These are phyloP conservation scores for Podospora tetraspora DNA, from an alignment of 495 filamentous ascomycete species.

Conservation along the genomic window DNA sequence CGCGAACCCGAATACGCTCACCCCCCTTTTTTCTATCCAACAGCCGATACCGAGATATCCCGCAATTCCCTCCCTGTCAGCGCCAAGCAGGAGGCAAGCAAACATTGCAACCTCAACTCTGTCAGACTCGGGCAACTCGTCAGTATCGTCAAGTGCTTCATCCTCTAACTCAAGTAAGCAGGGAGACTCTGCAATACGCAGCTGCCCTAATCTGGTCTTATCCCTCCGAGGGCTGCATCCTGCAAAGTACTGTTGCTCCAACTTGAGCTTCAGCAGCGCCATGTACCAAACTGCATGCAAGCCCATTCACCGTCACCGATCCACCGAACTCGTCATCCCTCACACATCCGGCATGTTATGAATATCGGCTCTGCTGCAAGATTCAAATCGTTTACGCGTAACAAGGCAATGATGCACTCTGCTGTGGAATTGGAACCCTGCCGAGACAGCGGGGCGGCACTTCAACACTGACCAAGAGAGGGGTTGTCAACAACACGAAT, in stretches of 20 bases:
- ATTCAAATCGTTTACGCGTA: not conserved
- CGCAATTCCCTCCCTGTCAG: not conserved
- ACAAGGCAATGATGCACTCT: not conserved
- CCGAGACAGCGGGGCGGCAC: too few species aligned
- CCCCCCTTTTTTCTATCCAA: not conserved
- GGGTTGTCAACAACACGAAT: not conserved
- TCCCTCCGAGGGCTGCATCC: not conserved
- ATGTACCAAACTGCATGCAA: not conserved
- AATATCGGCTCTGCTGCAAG: not conserved
- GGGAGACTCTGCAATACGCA: not conserved
- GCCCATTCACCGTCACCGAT: not conserved
- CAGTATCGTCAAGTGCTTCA: not conserved
- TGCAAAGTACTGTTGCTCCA: not conserved
- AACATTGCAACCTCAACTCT: not conserved
- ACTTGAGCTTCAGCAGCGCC: not conserved
- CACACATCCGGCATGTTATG: not conserved
- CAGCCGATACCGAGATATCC: not conserved
- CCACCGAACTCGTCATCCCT: not conserved
- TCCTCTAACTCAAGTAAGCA: not conserved
- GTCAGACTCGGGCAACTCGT: not conserved
- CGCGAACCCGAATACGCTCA: not conserved
- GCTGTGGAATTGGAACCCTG: too few species aligned
- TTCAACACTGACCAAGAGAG: not conserved
- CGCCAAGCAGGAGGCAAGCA: not conserved
- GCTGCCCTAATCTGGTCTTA: not conserved